Conservation (phyloP, 495 filamentous ascomycete species). For the Delitschia confertaspora region DNA sequence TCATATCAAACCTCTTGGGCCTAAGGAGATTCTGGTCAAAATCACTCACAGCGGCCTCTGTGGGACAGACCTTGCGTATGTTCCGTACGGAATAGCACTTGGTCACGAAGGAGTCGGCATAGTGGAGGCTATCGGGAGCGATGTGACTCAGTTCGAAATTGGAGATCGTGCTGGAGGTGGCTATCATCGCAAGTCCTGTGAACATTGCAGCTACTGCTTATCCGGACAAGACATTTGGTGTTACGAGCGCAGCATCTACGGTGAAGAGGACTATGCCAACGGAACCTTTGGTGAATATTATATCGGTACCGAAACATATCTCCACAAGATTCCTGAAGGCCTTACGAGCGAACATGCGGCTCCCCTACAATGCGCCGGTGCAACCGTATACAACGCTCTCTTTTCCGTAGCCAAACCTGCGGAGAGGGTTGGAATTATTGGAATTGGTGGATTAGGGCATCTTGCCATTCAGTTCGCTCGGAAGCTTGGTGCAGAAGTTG, state of each 20-base stretch:
- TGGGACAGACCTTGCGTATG: conserved; percentile 13
- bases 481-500: conserved; percentile 32
- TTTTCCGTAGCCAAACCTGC: conserved; percentile 39
- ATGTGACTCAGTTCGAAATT: conserved; percentile 35
- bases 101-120: conserved; percentile 49
- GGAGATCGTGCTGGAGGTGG: conserved; percentile 42
- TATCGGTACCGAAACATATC: conserved; percentile 24
- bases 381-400: conserved; percentile 41
- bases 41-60: conserved; percentile 25
- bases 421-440: conserved; percentile 51
- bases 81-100: conserved; percentile 35
- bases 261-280: conserved; percentile 19
- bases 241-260: conserved; percentile 14
- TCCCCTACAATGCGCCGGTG: conserved; percentile 25
- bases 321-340: conserved; percentile 22
- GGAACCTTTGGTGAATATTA: conserved; percentile 24
- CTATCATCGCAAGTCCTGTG: conserved; percentile 32
- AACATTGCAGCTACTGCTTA: conserved; percentile 26
- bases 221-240: conserved; percentile 22
- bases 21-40: conserved; percentile 18
- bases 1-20: conserved; percentile 11
- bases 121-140: conserved; percentile 39
- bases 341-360: conserved; percentile 19
- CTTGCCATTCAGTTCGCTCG: conserved; percentile 44
- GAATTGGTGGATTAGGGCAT: conserved; percentile 56